phyloP scores from a whole-genome alignment of 2,329 filamentous ascomycete genomes.

The Curvularia sp. region DNA sequence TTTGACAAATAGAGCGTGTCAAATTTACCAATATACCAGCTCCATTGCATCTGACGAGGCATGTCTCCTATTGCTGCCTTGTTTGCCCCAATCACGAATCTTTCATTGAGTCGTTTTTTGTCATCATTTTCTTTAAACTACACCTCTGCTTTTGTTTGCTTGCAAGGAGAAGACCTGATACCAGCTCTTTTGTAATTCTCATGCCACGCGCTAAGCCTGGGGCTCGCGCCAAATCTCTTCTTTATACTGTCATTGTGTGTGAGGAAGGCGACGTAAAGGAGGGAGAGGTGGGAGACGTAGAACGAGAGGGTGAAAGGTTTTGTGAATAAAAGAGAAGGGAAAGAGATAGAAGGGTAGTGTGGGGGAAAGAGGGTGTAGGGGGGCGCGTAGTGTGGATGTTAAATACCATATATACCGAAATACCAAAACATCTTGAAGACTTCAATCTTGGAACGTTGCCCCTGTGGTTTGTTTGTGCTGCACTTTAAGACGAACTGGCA shows the following conservation, averaged over 20 bases:
- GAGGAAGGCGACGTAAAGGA: not conserved
- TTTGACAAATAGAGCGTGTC: constrained; percentile 8
- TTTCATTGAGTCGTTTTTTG: constrained; percentile 9
- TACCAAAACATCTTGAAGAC: not conserved
- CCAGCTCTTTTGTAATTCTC: constrained; percentile 21
- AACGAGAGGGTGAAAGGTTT: too few species aligned
- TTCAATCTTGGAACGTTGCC: too few species aligned
- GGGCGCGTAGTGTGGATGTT: not conserved
- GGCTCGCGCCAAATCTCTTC: constrained; percentile 17
- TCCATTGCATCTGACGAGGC: not conserved
- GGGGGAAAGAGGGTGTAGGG: too few species aligned
- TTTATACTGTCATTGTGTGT: constrained; percentile 4
- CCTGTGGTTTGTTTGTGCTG: too few species aligned
- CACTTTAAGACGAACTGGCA: too few species aligned
- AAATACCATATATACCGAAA: not conserved
- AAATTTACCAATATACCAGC: constrained; percentile 1
- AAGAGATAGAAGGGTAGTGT: too few species aligned
- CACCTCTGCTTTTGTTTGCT: not conserved
- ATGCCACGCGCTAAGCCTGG: constrained; percentile 14
- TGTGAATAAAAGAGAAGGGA: too few species aligned
- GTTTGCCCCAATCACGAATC: constrained; percentile 1
- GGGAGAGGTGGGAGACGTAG: not conserved
- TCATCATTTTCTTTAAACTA: not conserved
- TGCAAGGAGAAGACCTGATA: constrained; percentile 17
- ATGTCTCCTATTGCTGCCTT: not conserved